A percentile compares a stretch with the other conserved stretches of the same genome.
Conservation (phyloP, 768 basidiomycete species). For the Trametes cubensis region DNA sequence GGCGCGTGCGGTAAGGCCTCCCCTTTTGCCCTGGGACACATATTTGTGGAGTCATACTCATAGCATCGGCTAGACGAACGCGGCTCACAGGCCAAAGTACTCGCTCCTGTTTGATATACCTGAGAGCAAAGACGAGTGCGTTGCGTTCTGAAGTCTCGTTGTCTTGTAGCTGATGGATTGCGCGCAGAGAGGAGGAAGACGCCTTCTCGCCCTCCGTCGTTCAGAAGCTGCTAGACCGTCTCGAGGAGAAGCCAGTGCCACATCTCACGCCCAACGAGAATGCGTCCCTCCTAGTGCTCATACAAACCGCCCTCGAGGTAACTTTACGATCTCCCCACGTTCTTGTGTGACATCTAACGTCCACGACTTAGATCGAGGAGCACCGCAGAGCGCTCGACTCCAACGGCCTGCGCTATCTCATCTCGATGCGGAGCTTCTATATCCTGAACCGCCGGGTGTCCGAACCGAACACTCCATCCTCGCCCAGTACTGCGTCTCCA, state of each 20-base stretch:
- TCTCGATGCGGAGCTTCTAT: conserved; percentile 90
- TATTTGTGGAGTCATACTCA: not conserved
- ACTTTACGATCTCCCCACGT: not conserved
- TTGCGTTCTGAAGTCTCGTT: not conserved
- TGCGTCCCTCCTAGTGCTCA: conserved; percentile 78
- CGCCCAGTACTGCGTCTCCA: conserved; percentile 28
- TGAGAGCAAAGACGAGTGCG: conserved; percentile 49
- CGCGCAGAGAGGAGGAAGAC: conserved; percentile 50
- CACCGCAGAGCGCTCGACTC: conserved; percentile 89
- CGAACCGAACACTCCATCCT: conserved; percentile 48
- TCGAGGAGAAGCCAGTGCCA: conserved; percentile 67
- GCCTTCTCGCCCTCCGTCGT: conserved; percentile 66
- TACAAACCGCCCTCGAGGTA: conserved; percentile 87
- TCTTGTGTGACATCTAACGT: not conserved
- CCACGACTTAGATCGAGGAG: conserved; percentile 51
- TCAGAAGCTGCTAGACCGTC: conserved; percentile 58
- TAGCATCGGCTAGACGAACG: not conserved
- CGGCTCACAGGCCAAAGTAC: conserved; percentile 44
- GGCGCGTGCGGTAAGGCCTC: conserved; percentile 17
- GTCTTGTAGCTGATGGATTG: not conserved
- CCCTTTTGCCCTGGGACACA: not conserved
- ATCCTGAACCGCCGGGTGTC: conserved; percentile 75
- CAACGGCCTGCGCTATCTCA: conserved; percentile 90
- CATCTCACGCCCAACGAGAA: conserved; percentile 81
- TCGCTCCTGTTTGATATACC: conserved; percentile 56